Evolutionary conservation across 108 stramenopile genomes (phyloP), one percentile per base, ranked within the genome.

Genomic region (Fragilariopsis cylindrus): DNA sequence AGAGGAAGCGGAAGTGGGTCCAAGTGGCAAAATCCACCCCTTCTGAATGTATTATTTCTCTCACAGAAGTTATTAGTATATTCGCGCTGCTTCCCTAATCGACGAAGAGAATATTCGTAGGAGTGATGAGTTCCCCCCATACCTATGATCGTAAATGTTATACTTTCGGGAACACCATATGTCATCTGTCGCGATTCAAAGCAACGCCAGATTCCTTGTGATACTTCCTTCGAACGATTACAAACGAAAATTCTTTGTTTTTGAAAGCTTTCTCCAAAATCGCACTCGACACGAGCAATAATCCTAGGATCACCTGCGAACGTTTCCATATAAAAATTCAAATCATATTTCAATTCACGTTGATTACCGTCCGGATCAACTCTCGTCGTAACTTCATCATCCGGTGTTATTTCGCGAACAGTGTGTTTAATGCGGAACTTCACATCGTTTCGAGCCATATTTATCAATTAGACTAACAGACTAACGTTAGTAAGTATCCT

Each of bases 111-210:
- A 43, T n/a, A 30, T 30, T 30, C 30, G 30, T 30, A 30, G 2
- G 30, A 30, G 30, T 30, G 30, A 30, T 30, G 30, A 15, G 63
- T 65, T 40, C 63, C 63, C 8, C 63, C 43, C 43, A 65, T 40
- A 8, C 63, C 63, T 7, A 65, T 9, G 44, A 65, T 65, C 9
- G 30, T 7, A 45, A 65, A 65, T 11, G 7, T 7, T 12, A 53
- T 12, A 45, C 43, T 8, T 13, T 7, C 7, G 41, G 63, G 39
- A 15, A n/a, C 41, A 12, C 63, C 63, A 15, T 42, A 44, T 2
- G 13, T 13, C 8, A 53, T 45, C 44, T 65, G 63, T 65, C 44
- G 8, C 43, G 63, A 65, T 21, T 65, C 63, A 21, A 65, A 65
- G 63, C 63, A 65, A 11, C 63, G 41, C 63, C 63, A 65, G 8